phyloP scores from a whole-genome alignment of 768 basidiomycete species.

The Trametes sanguinea region DNA sequence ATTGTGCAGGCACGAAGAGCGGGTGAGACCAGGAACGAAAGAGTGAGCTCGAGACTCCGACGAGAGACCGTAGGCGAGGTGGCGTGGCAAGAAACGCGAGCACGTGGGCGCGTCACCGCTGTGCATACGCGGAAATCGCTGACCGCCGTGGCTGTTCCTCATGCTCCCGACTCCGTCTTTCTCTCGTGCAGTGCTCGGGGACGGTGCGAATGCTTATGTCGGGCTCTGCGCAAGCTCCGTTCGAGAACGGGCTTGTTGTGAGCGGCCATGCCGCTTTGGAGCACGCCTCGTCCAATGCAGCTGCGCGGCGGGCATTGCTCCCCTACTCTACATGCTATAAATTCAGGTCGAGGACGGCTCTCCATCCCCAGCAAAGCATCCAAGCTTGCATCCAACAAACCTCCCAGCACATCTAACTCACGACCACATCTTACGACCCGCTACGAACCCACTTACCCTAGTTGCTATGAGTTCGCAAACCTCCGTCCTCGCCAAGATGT shows the following conservation, averaged over 20 bases:
- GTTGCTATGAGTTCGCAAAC: slow-evolving; percentile 14
- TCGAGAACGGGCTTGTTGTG: neutral
- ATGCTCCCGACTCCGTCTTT: neutral
- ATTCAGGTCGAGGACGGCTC: neutral
- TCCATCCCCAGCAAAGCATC: slow-evolving; percentile 1
- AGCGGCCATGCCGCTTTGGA: neutral
- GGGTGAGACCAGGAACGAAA: no score
- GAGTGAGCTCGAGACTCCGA: no score
- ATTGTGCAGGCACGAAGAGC: no score
- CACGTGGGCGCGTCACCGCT: slow-evolving; percentile 1
- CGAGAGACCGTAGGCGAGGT: no score
- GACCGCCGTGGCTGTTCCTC: neutral
- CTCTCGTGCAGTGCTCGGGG: neutral
- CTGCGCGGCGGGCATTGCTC: neutral
- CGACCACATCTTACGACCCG: slow-evolving; percentile 4
- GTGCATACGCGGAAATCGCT: neutral
- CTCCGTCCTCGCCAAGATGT: slow-evolving; percentile 19
- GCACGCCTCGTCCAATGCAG: neutral
- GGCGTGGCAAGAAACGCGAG: neutral
- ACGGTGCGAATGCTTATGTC: no score
- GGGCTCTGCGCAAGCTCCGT: neutral
- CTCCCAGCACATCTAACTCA: neutral
- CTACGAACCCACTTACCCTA: neutral
- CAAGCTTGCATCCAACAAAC: neutral
- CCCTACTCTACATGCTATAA: neutral